Evolutionary conservation across 2,329 filamentous ascomycete species (phyloP).

Genomic region (Scedosporium minutisporum): DNA sequence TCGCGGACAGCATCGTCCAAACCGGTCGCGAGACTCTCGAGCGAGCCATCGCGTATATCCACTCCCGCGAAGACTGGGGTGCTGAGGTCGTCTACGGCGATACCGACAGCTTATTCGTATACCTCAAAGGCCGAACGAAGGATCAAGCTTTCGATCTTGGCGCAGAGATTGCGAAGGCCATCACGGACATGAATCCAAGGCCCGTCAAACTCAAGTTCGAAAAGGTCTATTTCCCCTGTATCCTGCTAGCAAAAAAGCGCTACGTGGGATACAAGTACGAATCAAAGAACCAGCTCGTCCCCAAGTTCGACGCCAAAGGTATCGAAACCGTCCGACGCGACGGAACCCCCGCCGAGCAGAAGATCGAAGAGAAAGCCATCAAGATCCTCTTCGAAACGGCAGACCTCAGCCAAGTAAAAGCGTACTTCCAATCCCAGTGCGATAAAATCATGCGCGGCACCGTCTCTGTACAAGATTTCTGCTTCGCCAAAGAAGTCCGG

Average conservation of each 20-base stretch:
- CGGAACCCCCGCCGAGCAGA: constrained; percentile 90
- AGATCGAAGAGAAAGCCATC: constrained; percentile 87
- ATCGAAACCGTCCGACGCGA: constrained; percentile 96
- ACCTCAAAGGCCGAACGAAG: constrained; percentile 76
- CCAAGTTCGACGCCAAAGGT: constrained; percentile 94
- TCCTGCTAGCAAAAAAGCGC: constrained; percentile 90
- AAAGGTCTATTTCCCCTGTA: constrained; percentile 93
- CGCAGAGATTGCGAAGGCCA: constrained; percentile 76
- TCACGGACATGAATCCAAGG: constrained; percentile 82
- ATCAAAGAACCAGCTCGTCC: constrained; percentile 59
- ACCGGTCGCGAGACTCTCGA: constrained; percentile 91
- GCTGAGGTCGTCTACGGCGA: constrained; percentile 98
- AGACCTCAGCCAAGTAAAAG: constrained; percentile 80
- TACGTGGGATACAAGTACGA: constrained; percentile 99
- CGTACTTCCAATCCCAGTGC: constrained; percentile 84
- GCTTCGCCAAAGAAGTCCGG: constrained; percentile 86
- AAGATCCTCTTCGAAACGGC: constrained; percentile 83
- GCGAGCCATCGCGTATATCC: constrained; percentile 84
- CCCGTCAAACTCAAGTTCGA: constrained; percentile 97
- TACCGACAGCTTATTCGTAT: constrained; percentile 88
- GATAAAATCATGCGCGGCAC: constrained; percentile 82
- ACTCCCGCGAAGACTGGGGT: constrained; percentile 77
- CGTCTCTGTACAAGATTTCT: constrained; percentile 90
- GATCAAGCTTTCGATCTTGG: constrained; percentile 89
- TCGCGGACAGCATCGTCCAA: constrained; percentile 96